A percentile compares a stretch with the other conserved stretches of the same genome.
phyloP scores from a whole-genome alignment of 1,284 basidiomycete species.

The Boletus sp. region DNA sequence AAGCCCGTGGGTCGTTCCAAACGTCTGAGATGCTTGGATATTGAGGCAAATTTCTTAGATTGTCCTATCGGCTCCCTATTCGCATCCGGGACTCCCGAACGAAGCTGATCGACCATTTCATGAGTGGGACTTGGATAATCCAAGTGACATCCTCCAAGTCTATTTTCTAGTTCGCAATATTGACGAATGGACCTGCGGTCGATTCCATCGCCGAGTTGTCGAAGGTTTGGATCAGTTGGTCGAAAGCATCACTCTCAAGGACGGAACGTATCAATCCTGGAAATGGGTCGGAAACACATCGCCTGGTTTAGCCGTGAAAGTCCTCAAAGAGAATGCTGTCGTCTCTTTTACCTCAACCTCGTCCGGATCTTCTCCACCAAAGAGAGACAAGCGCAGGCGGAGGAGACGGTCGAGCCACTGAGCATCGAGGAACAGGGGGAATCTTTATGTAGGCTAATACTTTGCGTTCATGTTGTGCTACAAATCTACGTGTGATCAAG shows the following conservation, averaged over 20 bases:
- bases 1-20: constrained; percentile 31
- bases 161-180: constrained; percentile 56
- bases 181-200: constrained; percentile 48
- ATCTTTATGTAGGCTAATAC: neutral
- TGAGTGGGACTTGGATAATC: constrained; percentile 49
- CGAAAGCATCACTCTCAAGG: constrained; percentile 34
- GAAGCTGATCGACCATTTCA: constrained; percentile 36
- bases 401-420: constrained; percentile 31
- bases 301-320: constrained; percentile 21
- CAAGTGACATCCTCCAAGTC: constrained; percentile 47
- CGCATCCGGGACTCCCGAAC: constrained; percentile 21
- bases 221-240: constrained; percentile 40
- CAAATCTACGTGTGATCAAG: constrained; percentile 7
- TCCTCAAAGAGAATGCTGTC: constrained; percentile 36
- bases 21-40: neutral
- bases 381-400: constrained; percentile 31
- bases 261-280: constrained; percentile 45
- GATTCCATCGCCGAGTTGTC: constrained; percentile 42
- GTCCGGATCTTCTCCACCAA: constrained; percentile 27
- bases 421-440: neutral
- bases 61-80: constrained; percentile 52
- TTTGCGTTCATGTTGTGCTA: constrained; percentile 7
- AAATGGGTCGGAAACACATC: constrained; percentile 42
- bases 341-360: constrained; percentile 28
- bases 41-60: constrained; percentile 32